Base-by-base conservation (phyloP, 148 eudicot genomes). In the Bassia scoparia region DNA sequence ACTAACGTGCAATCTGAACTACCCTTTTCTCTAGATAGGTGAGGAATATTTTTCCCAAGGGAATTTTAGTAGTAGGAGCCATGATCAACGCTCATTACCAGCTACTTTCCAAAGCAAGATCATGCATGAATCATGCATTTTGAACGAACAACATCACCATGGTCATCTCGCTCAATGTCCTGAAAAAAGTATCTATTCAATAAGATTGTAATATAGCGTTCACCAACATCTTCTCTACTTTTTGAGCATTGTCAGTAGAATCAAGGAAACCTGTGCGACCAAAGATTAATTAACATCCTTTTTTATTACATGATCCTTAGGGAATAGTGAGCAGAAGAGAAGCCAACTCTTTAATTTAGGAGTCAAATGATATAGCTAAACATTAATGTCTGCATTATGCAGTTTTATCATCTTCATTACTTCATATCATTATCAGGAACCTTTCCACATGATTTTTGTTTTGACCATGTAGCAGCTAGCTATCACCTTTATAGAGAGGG, bases 101-200 rank as follows among this genome's bases (percentile, higher is more conserved):
- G 0, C 67, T 10, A 63, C 27, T 20, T 35, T 35, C n/a, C 6
- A 16, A 2, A 35, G 48, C 48, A 63, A 21, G 26, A 35, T 63
- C 67, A 13, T 35, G 67, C 52, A 76, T 54, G 16, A 64, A 50
- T 75, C 76, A 55, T 76, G 79, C 38, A 80, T 76, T 61, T 72
- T 70, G 50, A 52, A 70, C 24, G 43, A 13, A 31, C 24, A 37
- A 61, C 65, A 20, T 62, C 67, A 62, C 67, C 67, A 38, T 35
- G 17, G 3, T 63, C 23, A 37, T 63, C 27, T 5, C 1, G 20
- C n/a, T 34, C 11, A 9, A 63, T 23, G 21, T 10, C 27, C 37
- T 63, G 67, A 10, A 63, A n/a, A 11, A 63, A 35, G 37, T 29
- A 63, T 38, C 67, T 35, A 8, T 10, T 10, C 34, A 63, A 8